These are phyloP conservation scores for Magnusiomyces fungicola DNA, from an alignment of 1,139 yeast genomes.

Conservation along the genomic window DNA sequence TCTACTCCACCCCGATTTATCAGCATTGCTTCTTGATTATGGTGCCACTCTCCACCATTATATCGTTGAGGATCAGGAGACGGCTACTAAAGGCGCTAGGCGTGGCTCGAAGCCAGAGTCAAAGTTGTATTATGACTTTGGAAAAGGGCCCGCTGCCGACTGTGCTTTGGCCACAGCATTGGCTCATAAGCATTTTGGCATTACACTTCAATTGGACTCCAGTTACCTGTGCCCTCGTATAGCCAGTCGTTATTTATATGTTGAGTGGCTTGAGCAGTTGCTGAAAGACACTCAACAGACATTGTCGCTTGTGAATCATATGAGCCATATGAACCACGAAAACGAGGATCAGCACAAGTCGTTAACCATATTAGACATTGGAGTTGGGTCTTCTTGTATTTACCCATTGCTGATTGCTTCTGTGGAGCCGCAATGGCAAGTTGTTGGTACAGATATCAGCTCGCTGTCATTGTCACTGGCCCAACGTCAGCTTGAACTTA, in stretches of 20 bases:
- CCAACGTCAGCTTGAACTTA: not conserved
- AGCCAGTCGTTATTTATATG: conserved; percentile 1
- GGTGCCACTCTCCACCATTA: too few relatives aligned
- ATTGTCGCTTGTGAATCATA: not conserved
- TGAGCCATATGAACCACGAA: too few relatives aligned
- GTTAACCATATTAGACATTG: conserved; percentile 3
- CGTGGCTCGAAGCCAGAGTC: too few relatives aligned
- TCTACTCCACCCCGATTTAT: too few relatives aligned
- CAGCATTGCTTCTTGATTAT: too few relatives aligned
- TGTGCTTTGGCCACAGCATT: not conserved
- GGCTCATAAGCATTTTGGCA: not conserved
- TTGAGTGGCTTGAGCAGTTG: not conserved
- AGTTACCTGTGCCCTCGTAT: not conserved
- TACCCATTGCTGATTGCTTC: not conserved
- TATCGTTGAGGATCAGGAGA: too few relatives aligned
- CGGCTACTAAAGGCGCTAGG: too few relatives aligned
- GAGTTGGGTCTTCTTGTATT: conserved; percentile 5
- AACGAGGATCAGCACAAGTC: too few relatives aligned
- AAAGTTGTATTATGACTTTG: not conserved
- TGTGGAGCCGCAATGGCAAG: not conserved
- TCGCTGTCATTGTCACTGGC: not conserved
- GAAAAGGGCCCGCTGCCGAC: not conserved
- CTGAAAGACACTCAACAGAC: not conserved
- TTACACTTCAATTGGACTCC: not conserved
- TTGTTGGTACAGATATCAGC: conserved; percentile 2